phyloP scores from a whole-genome alignment of 2,329 filamentous ascomycete species.

The Gaeumannomyces sp. region DNA sequence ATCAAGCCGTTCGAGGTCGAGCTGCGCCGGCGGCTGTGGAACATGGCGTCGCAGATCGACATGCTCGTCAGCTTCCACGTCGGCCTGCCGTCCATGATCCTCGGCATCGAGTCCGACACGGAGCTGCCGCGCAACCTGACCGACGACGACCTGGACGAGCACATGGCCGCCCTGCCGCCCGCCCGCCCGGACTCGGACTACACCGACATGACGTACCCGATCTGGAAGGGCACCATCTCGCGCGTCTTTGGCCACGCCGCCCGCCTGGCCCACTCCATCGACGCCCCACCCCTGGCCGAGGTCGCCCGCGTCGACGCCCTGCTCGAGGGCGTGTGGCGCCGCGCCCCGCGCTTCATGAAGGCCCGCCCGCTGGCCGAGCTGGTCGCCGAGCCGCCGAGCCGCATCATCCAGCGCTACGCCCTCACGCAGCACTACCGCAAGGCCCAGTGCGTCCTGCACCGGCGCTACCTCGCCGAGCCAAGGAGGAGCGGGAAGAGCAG shows the following conservation, averaged over 20 bases:
- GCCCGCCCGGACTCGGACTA: constrained; percentile 35
- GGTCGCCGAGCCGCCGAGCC: constrained; percentile 39
- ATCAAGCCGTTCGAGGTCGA: constrained; percentile 44
- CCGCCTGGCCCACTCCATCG: constrained; percentile 18
- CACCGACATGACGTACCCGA: constrained; percentile 25
- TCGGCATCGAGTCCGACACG: constrained; percentile 40
- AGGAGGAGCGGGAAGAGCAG: too few relatives aligned
- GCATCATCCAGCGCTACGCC: constrained; percentile 19
- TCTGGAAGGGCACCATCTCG: constrained; percentile 17
- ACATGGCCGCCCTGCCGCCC: constrained; percentile 33
- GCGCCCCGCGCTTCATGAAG: constrained; percentile 13
- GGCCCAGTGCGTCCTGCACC: constrained; percentile 19
- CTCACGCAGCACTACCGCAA: constrained; percentile 23
- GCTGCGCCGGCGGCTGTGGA: constrained; percentile 45
- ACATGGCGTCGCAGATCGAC: constrained; percentile 39
- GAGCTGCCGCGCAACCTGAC: constrained; percentile 37
- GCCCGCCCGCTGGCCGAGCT: constrained; percentile 11
- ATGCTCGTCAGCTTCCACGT: constrained; percentile 44
- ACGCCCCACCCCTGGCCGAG: constrained; percentile 13
- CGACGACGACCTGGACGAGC: constrained; percentile 47
- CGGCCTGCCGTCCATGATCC: constrained; percentile 45
- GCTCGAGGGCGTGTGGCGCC: constrained; percentile 14
- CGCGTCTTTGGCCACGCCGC: constrained; percentile 36
- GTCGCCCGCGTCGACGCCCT: constrained; percentile 19
- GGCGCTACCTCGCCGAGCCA: constrained; percentile 15